These are phyloP conservation scores for Eimeria praecox DNA, from an alignment of 169 alveolate species.

Conservation along the genomic window DNA sequence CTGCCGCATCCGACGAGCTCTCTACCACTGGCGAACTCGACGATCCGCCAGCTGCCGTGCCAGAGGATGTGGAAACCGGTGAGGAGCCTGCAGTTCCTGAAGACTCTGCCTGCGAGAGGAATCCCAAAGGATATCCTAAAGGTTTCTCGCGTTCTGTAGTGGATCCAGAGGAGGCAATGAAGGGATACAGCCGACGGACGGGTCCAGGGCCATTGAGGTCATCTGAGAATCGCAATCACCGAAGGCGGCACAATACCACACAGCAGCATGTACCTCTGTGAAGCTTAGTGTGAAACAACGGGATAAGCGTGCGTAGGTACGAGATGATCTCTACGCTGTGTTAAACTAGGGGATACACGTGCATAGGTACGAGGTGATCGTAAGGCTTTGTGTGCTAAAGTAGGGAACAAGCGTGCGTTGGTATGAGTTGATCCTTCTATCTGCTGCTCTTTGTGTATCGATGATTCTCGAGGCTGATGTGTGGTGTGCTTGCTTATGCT, in stretches of 20 bases:
- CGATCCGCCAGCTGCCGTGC: not conserved
- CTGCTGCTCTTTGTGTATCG: too few relatives aligned
- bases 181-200: slow-evolving; percentile 37
- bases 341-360: too few relatives aligned
- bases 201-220: not conserved
- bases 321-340: too few relatives aligned
- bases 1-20: not conserved
- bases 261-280: not conserved
- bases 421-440: too few relatives aligned
- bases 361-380: too few relatives aligned
- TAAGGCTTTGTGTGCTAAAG: too few relatives aligned
- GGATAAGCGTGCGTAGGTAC: not conserved
- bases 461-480: too few relatives aligned
- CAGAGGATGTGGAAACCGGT: not conserved
- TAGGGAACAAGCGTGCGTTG: too few relatives aligned
- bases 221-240: not conserved
- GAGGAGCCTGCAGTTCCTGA: not conserved
- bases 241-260: not conserved
- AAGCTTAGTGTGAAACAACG: not conserved
- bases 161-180: not conserved
- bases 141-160: not conserved
- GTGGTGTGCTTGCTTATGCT: not conserved
- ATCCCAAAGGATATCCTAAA: slow-evolving; percentile 1
- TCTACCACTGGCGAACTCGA: not conserved
- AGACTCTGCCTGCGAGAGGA: slow-evolving; percentile 2